Percentiles rank a stretch among this genome's conserved stretches.
These are phyloP conservation scores for Babesia bovis DNA, from an alignment of 169 alveolate genomes.

Conservation along the genomic window DNA sequence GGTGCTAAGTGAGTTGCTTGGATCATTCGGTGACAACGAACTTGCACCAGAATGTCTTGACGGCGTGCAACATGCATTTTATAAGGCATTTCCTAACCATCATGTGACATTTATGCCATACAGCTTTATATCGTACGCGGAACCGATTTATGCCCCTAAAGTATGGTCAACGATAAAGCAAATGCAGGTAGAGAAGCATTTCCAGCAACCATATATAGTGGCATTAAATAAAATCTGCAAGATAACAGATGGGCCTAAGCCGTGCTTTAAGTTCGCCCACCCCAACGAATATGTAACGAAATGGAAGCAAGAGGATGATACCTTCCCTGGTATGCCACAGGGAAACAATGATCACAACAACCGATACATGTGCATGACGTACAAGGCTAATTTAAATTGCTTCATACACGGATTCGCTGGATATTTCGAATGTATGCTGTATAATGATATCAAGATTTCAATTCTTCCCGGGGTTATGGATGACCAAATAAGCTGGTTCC, in stretches of 20 bases:
- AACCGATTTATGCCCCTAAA: slow-evolving; percentile 76
- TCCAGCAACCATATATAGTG: slow-evolving; percentile 59
- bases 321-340: slow-evolving; percentile 9
- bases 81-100: slow-evolving; percentile 37
- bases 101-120: slow-evolving; percentile 67
- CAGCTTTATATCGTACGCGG: slow-evolving; percentile 67
- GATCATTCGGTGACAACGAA: slow-evolving; percentile 80
- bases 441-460: slow-evolving; percentile 67
- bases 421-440: slow-evolving; percentile 68
- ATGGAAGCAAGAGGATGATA: slow-evolving; percentile 7
- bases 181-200: slow-evolving; percentile 8
- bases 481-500: slow-evolving; percentile 75
- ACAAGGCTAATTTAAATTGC: slow-evolving; percentile 60
- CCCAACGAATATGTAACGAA: slow-evolving; percentile 39
- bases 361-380: slow-evolving; percentile 62
- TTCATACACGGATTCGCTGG: slow-evolving; percentile 77
- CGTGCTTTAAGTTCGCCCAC: slow-evolving; percentile 63
- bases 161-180: slow-evolving; percentile 63
- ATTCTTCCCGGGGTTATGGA: slow-evolving; percentile 68
- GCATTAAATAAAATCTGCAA: slow-evolving; percentile 51
- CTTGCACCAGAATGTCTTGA: slow-evolving; percentile 80
- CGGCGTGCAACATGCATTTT: slow-evolving; percentile 67
- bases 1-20: slow-evolving; percentile 76
- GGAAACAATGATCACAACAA: slow-evolving; percentile 56
- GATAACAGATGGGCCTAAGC: slow-evolving; percentile 50